These are phyloP conservation scores for Melanopsichium pennsylvanicum DNA, from an alignment of 1,284 basidiomycete genomes.

Conservation along the genomic window DNA sequence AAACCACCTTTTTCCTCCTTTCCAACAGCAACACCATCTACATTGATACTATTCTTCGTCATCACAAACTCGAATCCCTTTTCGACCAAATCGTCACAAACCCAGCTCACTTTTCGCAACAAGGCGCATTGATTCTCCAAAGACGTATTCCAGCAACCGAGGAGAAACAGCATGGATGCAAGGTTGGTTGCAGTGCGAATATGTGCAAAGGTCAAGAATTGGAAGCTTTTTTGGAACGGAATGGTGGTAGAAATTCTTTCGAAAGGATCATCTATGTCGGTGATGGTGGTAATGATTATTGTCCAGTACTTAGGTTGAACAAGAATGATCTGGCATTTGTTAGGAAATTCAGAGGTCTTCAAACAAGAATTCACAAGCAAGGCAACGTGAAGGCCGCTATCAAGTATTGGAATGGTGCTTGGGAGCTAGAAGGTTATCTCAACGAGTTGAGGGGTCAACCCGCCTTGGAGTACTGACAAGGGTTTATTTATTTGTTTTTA, in stretches of 20 bases:
- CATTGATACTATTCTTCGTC: constrained; percentile 75
- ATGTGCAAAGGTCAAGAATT: constrained; percentile 99
- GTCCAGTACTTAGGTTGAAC: constrained; percentile 80
- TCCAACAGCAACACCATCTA: constrained; percentile 94
- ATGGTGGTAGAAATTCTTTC: constrained; percentile 72
- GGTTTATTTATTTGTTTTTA: no score
- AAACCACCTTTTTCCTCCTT: constrained; percentile 77
- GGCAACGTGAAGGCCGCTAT: constrained; percentile 54
- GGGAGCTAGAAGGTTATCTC: constrained; percentile 60
- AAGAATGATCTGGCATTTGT: constrained; percentile 60
- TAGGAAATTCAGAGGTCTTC: constrained; percentile 57
- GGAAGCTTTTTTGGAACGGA: constrained; percentile 77
- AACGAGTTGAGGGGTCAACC: constrained; percentile 20
- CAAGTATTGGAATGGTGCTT: constrained; percentile 63
- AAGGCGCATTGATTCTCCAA: constrained; percentile 78
- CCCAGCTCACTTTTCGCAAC: constrained; percentile 81
- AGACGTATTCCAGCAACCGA: constrained; percentile 76
- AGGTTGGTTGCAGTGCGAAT: constrained; percentile 89
- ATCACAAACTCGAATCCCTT: constrained; percentile 63
- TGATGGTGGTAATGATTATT: constrained; percentile 95
- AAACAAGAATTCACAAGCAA: constrained; percentile 56
- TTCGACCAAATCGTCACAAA: constrained; percentile 93
- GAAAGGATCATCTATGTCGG: constrained; percentile 90
- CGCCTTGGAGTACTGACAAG: constrained; percentile 21
- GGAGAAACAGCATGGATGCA: constrained; percentile 79